Base-by-base conservation (phyloP, 1,284 basidiomycete species). In the Tetrapyrgos nigripes region DNA sequence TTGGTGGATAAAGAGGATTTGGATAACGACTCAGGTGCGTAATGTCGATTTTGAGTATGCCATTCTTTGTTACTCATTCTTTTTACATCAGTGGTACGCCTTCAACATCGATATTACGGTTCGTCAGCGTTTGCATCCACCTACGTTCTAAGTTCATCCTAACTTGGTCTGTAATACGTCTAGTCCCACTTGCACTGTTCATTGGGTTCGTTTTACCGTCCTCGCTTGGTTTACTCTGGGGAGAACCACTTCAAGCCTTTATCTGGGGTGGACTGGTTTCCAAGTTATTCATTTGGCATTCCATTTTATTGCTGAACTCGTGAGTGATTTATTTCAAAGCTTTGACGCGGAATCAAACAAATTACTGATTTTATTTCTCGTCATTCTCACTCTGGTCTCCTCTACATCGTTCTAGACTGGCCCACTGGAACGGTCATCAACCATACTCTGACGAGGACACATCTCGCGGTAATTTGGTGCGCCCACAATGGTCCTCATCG, bases 291-390 rank as follows among this genome's bases (percentile, higher is more conserved):
- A 86, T 86, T 31, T 92, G 89, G 89, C 91, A 93, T 68, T 89
- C 86, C 60, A 92, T 91, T 0, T 93, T 93, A 72, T 77, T 89
- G 17, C 86, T 94, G 57, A 94, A 93, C 66, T 92, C 89, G 82
- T 89, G 62, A 61, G 85, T n/a, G n/a, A n/a, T n/a, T n/a, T n/a
- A n/a, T n/a, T n/a, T n/a, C n/a, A n/a, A n/a, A n/a, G n/a, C n/a
- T n/a, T n/a, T n/a, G n/a, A n/a, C n/a, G n/a, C n/a, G n/a, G n/a
- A n/a, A n/a, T n/a, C n/a, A n/a, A n/a, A n/a, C n/a, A n/a, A n/a
- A n/a, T n/a, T n/a, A 27, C 35, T 35, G 28, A 23, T 21, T 35
- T 40, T 54, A 40, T 8, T 11, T 23, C 43, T 13, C 13, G 35
- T 3, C n/a, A 28, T 24, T 26, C 23, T 44, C 28, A 54, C 29